These are phyloP conservation scores for Citrus trifoliata DNA, from an alignment of 345 rosid species.

Conservation along the genomic window DNA sequence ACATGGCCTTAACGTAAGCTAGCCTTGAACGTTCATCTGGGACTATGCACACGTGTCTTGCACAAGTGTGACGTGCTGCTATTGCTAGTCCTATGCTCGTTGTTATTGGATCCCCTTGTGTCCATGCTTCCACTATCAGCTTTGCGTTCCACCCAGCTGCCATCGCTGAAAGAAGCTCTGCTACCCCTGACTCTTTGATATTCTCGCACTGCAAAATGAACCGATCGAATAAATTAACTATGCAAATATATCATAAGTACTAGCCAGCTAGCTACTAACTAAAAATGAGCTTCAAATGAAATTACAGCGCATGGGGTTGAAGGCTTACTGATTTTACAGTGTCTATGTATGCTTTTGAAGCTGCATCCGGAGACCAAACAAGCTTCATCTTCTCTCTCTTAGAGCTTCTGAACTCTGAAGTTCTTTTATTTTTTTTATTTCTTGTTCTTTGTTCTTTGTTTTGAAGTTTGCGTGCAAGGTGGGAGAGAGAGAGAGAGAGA, in stretches of 20 bases:
- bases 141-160: slow-evolving; percentile 91
- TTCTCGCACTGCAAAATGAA: slow-evolving; percentile 43
- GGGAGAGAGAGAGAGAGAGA: slow-evolving; percentile 6
- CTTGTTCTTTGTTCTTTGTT: background rate
- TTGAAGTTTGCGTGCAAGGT: background rate
- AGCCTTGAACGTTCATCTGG: slow-evolving; percentile 66
- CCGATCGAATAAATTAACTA: background rate
- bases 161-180: slow-evolving; percentile 80
- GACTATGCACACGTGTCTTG: slow-evolving; percentile 76
- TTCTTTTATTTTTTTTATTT: slow-evolving; percentile 1
- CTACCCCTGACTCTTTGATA: slow-evolving; percentile 53
- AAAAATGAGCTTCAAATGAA: background rate
- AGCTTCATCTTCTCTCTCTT: slow-evolving; percentile 54
- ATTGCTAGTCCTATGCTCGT: slow-evolving; percentile 76
- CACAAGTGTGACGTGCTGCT: slow-evolving; percentile 65
- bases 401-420: background rate
- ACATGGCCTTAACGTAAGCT: slow-evolving; percentile 38
- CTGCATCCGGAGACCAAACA: slow-evolving; percentile 81
- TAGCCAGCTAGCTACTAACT: too few relatives aligned
- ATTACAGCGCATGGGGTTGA: background rate
- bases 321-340: slow-evolving; percentile 61
- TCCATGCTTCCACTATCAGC: slow-evolving; percentile 76
- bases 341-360: slow-evolving; percentile 65
- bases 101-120: slow-evolving; percentile 50
- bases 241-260: background rate